Evolutionary conservation across 2,329 filamentous ascomycete genomes (phyloP).

Genomic region (Xylariaceae sp.): DNA sequence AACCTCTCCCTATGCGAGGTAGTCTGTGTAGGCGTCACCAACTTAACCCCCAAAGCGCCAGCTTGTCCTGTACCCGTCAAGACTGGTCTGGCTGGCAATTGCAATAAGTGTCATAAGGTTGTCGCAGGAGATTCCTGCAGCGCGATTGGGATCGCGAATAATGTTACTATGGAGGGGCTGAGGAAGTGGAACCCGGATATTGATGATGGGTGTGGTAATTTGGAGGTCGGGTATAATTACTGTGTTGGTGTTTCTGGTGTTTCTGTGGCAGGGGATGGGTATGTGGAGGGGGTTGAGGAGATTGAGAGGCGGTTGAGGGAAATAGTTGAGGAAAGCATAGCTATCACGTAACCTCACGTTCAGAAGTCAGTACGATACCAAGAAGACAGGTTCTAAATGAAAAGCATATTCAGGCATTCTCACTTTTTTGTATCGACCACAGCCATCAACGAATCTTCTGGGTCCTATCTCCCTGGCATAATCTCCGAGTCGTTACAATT

Average conservation of each 20-base stretch:
- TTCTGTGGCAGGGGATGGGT: background rate
- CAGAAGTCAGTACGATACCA: too few relatives aligned
- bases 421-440: too few relatives aligned
- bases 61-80: conserved; percentile 20
- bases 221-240: conserved; percentile 25
- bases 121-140: conserved; percentile 20
- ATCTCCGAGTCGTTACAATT: too few relatives aligned
- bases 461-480: too few relatives aligned
- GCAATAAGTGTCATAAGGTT: conserved; percentile 22
- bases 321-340: too few relatives aligned
- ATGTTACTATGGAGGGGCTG: conserved; percentile 16
- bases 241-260: conserved; percentile 25
- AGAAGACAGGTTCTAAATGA: too few relatives aligned
- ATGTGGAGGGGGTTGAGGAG: too few relatives aligned
- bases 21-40: conserved; percentile 18
- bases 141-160: conserved; percentile 5
- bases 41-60: conserved; percentile 2
- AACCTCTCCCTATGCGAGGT: conserved; percentile 20
- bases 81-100: conserved; percentile 16
- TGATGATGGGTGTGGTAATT: conserved; percentile 18
- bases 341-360: too few relatives aligned
- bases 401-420: too few relatives aligned
- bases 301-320: too few relatives aligned
- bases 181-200: conserved; percentile 23
- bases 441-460: too few relatives aligned